Evolutionary conservation across 2,329 filamentous ascomycete species (phyloP), one percentile per base, ranked within the genome.

Genomic region (Phaeosphaeriaceae sp.): DNA sequence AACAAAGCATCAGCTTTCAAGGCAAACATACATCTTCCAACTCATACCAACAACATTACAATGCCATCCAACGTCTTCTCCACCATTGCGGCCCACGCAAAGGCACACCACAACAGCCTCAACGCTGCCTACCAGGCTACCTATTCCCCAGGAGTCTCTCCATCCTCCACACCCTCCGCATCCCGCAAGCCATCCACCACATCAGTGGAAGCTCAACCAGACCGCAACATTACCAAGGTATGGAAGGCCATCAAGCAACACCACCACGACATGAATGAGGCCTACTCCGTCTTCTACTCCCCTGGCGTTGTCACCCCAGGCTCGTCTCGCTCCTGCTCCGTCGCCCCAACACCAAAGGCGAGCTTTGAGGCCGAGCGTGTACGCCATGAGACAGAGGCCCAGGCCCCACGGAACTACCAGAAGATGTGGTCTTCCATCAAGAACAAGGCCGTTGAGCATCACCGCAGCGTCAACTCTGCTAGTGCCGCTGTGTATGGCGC

Each of bases 161-260:
- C 42, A 21, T 17, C 52, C 26, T 39, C 40, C 18, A 53, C 58
- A 2, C 46, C 58, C 6, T 33, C 49, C 15, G 37, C 47, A 32
- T 59, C 56, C 4, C 59, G 53, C 47, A 58, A 58, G 20, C 20
- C 44, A 15, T 39, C 52, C 36, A 39, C 42, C 9, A 42, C 54
- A 9, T 66, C 62, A 9, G 12, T 16, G 7, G 36, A 38, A 30
- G 6, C 60, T 52, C 49, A 55, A 56, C 34, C 43, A 4, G 37
- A 47, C 13, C 44, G 44, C 48, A 66, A 60, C 50, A 49, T 55
- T 33, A 47, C 41, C 54, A 66, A 66, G 46, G 54, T 59, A 13
- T 68, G 63, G 63, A 57, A 62, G 11, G 58, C 61, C n/a, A 41
- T 71, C 46, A 67, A 68, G 54, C 48, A 63, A 50, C 66, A 70